Conservation (phyloP, 1,139 yeast species). For the Starmera stellimalicola region DNA sequence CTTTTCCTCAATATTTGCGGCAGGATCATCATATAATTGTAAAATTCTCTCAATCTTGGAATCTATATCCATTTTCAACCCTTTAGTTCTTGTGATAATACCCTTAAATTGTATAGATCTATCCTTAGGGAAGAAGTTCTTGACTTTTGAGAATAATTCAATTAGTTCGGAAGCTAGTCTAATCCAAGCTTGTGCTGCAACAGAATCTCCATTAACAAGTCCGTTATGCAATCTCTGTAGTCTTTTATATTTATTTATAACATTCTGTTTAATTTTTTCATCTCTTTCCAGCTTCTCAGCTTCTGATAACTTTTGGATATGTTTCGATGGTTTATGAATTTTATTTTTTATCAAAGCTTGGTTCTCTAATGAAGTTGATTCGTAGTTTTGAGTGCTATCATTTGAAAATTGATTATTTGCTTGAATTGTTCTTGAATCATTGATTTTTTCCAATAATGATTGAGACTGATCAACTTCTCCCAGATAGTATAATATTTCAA, state of each 20-base stretch:
- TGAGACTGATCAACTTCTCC: conserved; percentile 60
- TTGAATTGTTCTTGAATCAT: conserved; percentile 22
- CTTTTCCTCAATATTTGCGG: conserved; percentile 29
- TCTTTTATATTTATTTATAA: conserved; percentile 55
- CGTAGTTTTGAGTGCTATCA: not conserved
- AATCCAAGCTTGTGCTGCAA: conserved; percentile 73
- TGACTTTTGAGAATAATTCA: conserved; percentile 70
- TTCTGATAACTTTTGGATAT: conserved; percentile 34
- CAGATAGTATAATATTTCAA: conserved; percentile 71
- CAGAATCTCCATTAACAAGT: conserved; percentile 40
- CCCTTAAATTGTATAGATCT: conserved; percentile 62
- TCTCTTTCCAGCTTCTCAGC: conserved; percentile 52
- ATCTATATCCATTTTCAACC: conserved; percentile 55
- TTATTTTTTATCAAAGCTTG: conserved; percentile 28
- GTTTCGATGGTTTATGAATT: conserved; percentile 20
- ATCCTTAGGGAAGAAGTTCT: conserved; percentile 71
- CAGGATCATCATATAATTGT: conserved; percentile 56
- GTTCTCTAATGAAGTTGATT: conserved; percentile 9
- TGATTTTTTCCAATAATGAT: conserved; percentile 45
- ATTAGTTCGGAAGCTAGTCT: conserved; percentile 76
- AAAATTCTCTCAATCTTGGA: conserved; percentile 63
- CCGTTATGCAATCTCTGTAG: conserved; percentile 51
- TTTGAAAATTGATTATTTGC: conserved; percentile 9
- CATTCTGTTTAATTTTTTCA: conserved; percentile 48
- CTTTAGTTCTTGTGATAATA: conserved; percentile 51